Evolutionary conservation across 805 yeast genomes (phyloP).

Genomic region (Candida morakotiae): DNA sequence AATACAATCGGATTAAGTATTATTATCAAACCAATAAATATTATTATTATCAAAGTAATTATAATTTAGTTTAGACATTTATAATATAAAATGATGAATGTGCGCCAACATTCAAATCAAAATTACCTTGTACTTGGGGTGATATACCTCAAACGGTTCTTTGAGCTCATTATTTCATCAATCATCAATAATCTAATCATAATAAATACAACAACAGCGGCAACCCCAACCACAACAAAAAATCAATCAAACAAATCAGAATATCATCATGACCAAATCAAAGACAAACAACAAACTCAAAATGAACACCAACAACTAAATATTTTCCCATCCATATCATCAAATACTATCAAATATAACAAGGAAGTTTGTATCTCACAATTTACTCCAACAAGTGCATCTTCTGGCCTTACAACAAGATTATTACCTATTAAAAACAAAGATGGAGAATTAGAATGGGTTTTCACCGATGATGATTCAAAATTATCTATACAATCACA

Average conservation of each 20-base stretch:
- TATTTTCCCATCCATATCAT: not conserved
- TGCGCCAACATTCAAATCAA: too few species aligned
- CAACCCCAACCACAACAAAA: not conserved
- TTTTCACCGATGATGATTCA: slow-evolving; percentile 40
- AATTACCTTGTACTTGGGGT: too few species aligned
- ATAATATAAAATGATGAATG: too few species aligned
- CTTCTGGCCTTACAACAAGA: slow-evolving; percentile 46
- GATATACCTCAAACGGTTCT: too few species aligned
- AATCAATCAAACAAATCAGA: too few species aligned
- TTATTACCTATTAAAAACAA: slow-evolving; percentile 49
- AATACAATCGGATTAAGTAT: too few species aligned
- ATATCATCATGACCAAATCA: not conserved
- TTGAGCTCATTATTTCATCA: too few species aligned
- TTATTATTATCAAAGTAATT: too few species aligned
- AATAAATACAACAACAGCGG: not conserved
- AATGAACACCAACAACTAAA: not conserved
- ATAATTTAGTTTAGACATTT: too few species aligned
- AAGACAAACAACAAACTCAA: not conserved
- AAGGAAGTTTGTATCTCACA: not conserved
- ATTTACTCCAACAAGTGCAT: slow-evolving; percentile 27
- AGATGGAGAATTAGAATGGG: slow-evolving; percentile 57
- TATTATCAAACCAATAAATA: too few species aligned
- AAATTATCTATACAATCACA: slow-evolving; percentile 19
- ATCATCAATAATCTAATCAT: too few species aligned
- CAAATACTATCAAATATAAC: not conserved